These are phyloP conservation scores for Saprolegnia parasitica DNA, from an alignment of 352 stramenopile genomes.

Conservation along the genomic window DNA sequence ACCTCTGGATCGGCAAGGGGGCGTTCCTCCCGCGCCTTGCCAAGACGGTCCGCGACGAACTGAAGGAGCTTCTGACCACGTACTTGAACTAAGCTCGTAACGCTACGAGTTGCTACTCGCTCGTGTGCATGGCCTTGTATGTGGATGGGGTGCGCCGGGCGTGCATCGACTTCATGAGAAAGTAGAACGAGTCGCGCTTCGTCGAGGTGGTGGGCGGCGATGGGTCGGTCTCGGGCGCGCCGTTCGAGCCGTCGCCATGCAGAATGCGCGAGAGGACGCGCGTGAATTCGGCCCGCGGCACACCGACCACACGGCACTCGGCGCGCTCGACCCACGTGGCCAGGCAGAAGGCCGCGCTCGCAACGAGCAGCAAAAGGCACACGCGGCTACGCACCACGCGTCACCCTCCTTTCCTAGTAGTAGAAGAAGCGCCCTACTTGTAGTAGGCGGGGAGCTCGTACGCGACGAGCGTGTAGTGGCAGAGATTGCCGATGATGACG, in stretches of 20 bases:
- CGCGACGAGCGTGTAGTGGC: constrained; percentile 46
- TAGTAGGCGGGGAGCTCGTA: constrained; percentile 25
- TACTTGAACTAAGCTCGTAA: constrained; percentile 1
- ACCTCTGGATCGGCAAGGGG: constrained; percentile 70
- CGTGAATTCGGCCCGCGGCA: constrained; percentile 50
- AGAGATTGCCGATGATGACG: constrained; percentile 54
- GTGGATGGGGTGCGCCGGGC: constrained; percentile 8
- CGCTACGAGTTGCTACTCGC: background rate
- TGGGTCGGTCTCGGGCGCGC: constrained; percentile 29
- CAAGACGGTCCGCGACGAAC: constrained; percentile 52
- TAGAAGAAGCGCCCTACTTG: background rate
- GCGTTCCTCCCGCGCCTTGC: constrained; percentile 73
- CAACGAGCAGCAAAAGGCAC: background rate
- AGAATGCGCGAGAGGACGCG: constrained; percentile 58
- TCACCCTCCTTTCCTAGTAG: too few species aligned
- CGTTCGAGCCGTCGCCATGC: constrained; percentile 8
- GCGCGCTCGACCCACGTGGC: constrained; percentile 46
- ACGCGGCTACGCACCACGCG: constrained; percentile 7
- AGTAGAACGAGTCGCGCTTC: constrained; percentile 79
- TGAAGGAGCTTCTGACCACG: constrained; percentile 41
- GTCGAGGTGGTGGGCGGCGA: background rate
- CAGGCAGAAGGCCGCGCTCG: background rate
- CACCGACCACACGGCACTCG: constrained; percentile 37
- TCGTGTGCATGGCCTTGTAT: background rate
- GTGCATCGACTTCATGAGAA: constrained; percentile 55